Base-by-base conservation (phyloP, 495 filamentous ascomycete genomes). In the Articulospora tetracladia region DNA sequence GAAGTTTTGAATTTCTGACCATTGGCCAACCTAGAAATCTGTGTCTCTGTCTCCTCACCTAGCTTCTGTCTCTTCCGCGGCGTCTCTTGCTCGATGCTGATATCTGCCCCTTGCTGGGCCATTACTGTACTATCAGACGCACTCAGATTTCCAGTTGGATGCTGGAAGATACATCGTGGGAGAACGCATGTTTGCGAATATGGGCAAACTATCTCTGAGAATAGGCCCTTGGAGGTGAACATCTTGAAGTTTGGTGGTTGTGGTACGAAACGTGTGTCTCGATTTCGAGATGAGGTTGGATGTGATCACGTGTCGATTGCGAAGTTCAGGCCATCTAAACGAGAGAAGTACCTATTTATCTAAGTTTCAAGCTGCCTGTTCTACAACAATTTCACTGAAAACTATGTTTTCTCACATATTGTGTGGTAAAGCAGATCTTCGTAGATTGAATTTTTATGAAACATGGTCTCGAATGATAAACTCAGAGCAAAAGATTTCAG, bases 171-270 rank as follows among this genome's bases (percentile, higher is more conserved):
- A 48, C 68, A 70, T 12, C 44, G 32, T 30, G 65, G 68, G 8
- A 66, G 58, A 11, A 61, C 11, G 41, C 68, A 70, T 12, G 46
- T 58, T 3, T 64, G 53, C 23, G 57, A 54, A 48, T 62, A 55
- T 28, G 68, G 68, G 47, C 68, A 70, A 24, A 46, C 11, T 20
- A 66, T 49, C n/a, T 53, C 54, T n/a, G 65, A 67, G 53, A 70
- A 70, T 7, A 68, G 47, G 17, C 61, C 63, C 32, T 66, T 65
- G n/a, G 68, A 54, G 1, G 56, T 57, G 53, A 70, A 70, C 68
- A 70, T 70, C 11, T 44, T 44, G 8, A 8, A 44, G 3, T 3
- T 3, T 19, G 17, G n/a, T 44, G 15, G 39, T 44, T 44, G 39
- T 44, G 39, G 8, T 44, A 17, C 15, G 17, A 44, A n/a, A 12